Evolutionary conservation across 768 basidiomycete species (phyloP).

Genomic region (Podaxis sp.): DNA sequence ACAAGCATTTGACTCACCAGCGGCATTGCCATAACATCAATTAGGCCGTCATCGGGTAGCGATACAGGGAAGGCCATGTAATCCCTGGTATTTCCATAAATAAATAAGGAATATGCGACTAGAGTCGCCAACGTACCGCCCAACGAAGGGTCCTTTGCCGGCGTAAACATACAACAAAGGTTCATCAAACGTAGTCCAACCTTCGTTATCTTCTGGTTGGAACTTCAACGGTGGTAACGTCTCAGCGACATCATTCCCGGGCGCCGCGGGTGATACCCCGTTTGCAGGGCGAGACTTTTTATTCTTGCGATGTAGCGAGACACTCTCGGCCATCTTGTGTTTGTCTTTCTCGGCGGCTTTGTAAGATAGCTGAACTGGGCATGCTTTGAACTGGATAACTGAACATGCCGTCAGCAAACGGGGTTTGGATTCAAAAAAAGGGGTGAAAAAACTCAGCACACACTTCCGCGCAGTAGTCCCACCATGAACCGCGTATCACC

Average conservation of each 20-base stretch:
- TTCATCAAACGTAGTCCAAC: slow-evolving; percentile 72
- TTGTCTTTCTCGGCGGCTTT: slow-evolving; percentile 75
- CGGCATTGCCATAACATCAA: slow-evolving; percentile 71
- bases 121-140: slow-evolving; percentile 39
- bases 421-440: neutral
- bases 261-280: slow-evolving; percentile 1
- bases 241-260: slow-evolving; percentile 20
- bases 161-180: slow-evolving; percentile 72
- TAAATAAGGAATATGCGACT: neutral
- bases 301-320: slow-evolving; percentile 38
- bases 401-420: slow-evolving; percentile 10
- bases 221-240: slow-evolving; percentile 49
- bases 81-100: slow-evolving; percentile 40
- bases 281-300: slow-evolving; percentile 17
- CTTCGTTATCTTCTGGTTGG: slow-evolving; percentile 44
- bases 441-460: slow-evolving; percentile 21
- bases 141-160: slow-evolving; percentile 78
- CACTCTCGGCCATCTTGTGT: slow-evolving; percentile 58
- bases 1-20: slow-evolving; percentile 41
- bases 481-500: slow-evolving; percentile 76
- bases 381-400: slow-evolving; percentile 65
- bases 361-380: slow-evolving; percentile 68
- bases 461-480: slow-evolving; percentile 72
- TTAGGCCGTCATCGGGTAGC: slow-evolving; percentile 72
- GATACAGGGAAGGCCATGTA: slow-evolving; percentile 86